Evolutionary conservation across 1,284 basidiomycete genomes (phyloP).

Genomic region (Pyrrhoderma noxium): DNA sequence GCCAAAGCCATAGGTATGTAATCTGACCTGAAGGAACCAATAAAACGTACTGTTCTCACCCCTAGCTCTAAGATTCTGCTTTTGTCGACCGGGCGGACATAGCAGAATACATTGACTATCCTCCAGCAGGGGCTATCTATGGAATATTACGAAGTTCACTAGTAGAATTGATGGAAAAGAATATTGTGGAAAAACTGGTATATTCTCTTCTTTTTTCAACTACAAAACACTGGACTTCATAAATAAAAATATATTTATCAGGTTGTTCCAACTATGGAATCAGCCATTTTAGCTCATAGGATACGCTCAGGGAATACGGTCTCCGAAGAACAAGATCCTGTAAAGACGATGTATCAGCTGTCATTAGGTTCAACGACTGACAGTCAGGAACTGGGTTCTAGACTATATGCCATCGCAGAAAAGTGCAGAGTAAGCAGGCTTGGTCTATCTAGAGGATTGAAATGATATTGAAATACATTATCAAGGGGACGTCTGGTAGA

Average conservation of each 20-base stretch:
- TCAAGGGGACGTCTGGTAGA: constrained; percentile 81
- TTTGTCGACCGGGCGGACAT: constrained; percentile 98
- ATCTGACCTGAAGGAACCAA: neutral
- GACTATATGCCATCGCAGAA: constrained; percentile 60
- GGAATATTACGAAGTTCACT: constrained; percentile 87
- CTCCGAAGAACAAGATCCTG: constrained; percentile 3
- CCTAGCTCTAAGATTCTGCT: constrained; percentile 62
- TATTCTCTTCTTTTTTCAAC: constrained; percentile 22
- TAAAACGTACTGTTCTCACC: too few species aligned
- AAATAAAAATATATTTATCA: too few species aligned
- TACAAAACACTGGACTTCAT: too few species aligned
- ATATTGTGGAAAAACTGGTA: constrained; percentile 60
- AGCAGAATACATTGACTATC: constrained; percentile 89
- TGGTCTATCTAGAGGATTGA: neutral
- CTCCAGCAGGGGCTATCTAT: constrained; percentile 86
- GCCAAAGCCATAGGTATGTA: constrained; percentile 83
- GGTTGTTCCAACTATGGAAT: constrained; percentile 59
- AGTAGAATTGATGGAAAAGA: constrained; percentile 68
- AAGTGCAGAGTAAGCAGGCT: constrained; percentile 68
- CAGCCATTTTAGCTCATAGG: constrained; percentile 35
- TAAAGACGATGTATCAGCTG: constrained; percentile 8
- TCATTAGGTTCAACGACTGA: constrained; percentile 1
- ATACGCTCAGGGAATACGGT: constrained; percentile 33
- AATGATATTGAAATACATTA: constrained; percentile 29
- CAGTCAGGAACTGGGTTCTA: constrained; percentile 35